Evolutionary conservation across 2,329 filamentous ascomycete genomes (phyloP).

Genomic region (Xylaria sp.): DNA sequence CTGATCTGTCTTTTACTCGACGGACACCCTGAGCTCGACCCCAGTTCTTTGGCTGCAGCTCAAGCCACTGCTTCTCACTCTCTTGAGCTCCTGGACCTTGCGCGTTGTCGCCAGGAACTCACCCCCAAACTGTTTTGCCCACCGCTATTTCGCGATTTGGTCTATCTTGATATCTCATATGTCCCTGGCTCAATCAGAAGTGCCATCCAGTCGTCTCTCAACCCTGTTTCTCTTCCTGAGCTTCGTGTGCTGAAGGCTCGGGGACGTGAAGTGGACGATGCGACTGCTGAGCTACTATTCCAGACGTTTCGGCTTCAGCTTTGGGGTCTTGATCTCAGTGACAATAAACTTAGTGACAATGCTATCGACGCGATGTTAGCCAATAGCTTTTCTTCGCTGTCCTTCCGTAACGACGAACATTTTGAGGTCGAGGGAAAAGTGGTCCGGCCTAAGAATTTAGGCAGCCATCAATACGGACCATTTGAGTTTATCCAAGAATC

Average conservation of each 20-base stretch:
- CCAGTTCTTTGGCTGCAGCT: conserved; percentile 50
- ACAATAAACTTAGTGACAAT: conserved; percentile 64
- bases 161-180: conserved; percentile 65
- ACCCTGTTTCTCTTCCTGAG: conserved; percentile 53
- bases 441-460: conserved; percentile 43
- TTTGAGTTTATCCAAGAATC: conserved; percentile 63
- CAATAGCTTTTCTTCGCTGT: conserved; percentile 50
- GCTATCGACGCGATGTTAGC: conserved; percentile 51
- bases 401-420: conserved; percentile 53
- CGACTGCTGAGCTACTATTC: conserved; percentile 51
- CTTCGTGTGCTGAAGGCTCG: conserved; percentile 65
- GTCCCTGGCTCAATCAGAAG: conserved; percentile 58
- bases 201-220: conserved; percentile 51
- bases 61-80: conserved; percentile 32
- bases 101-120: conserved; percentile 55
- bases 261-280: conserved; percentile 60
- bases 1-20: conserved; percentile 62
- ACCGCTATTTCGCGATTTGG: conserved; percentile 53
- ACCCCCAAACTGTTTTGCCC: conserved; percentile 55
- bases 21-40: conserved; percentile 59
- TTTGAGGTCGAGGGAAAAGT: conserved; percentile 61
- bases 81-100: conserved; percentile 59
- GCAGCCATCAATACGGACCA: conserved; percentile 53
- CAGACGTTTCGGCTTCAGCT: conserved; percentile 53
- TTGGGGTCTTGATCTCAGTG: conserved; percentile 67